phyloP scores from a whole-genome alignment of 257 asterid species.

The Cynanchum wilfordii region DNA sequence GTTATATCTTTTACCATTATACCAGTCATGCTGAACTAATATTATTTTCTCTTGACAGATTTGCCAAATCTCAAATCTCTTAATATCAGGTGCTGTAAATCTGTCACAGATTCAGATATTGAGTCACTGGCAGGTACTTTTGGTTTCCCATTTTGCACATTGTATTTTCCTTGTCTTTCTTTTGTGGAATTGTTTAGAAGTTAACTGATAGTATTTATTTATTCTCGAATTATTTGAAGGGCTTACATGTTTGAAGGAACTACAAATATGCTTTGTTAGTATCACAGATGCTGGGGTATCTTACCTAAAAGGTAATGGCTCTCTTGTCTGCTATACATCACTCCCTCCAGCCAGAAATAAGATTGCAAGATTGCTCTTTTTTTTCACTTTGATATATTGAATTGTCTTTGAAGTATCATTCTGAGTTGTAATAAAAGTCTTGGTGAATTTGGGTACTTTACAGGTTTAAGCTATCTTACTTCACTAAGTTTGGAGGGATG shows the following conservation, averaged over 20 bases:
- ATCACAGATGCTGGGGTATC: conserved; percentile 75
- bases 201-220: conserved; percentile 2
- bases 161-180: conserved; percentile 2
- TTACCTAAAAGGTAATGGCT: conserved; percentile 51
- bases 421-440: neutral
- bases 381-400: neutral
- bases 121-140: conserved; percentile 65
- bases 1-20: neutral
- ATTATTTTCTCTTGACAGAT: conserved; percentile 33
- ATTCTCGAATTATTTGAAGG: conserved; percentile 32
- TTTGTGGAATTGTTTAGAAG: neutral
- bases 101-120: conserved; percentile 85
- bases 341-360: neutral
- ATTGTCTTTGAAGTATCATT: neutral
- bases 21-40: neutral
- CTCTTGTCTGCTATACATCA: neutral
- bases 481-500: conserved; percentile 87
- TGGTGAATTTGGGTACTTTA: conserved; percentile 10
- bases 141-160: neutral
- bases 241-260: conserved; percentile 54
- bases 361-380: no score
- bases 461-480: conserved; percentile 61
- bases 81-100: conserved; percentile 78
- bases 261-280: conserved; percentile 71
- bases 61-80: conserved; percentile 70